Base-by-base conservation (phyloP, 768 basidiomycete species). In the Pisolithus microcarpus region DNA sequence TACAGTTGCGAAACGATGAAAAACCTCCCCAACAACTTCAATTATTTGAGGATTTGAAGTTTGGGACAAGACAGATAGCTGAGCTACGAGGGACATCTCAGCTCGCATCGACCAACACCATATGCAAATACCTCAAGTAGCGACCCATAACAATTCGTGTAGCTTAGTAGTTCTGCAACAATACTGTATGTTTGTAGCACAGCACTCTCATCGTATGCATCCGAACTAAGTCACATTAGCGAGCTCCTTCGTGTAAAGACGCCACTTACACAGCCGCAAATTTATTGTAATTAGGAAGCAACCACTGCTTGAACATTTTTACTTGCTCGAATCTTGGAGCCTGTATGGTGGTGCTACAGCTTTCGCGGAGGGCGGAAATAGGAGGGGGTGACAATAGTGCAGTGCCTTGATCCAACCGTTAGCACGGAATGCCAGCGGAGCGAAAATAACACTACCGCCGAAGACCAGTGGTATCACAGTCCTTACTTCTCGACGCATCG, bases 311-410 rank as follows among this genome's bases (percentile, higher is more conserved):
- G 49, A 89, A 75, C 8, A 78, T 78, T 57, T 83, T 74, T 36
- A 87, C 79, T 67, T 90, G 87, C 56, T 90, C 86, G 54, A 80
- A 90, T 19, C 85, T 79, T 21, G 85, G 74, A 3, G 85, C 81
- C 4, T 65, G 65, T 28, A 81, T 59, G 39, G 84, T 60, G 4
- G 67, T 70, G 8, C 58, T 64, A 61, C 83, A 86, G 24, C 65
- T 69, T 15, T 61, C 56, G 11, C 72, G 63, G 16, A 82, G 56
- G n/a, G 61, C 61, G 5, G 67, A 58, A 11, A 71, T 67, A n/a
- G 76, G 75, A 7, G 60, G 52, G 51, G 68, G 61, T 28, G 57
- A 49, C 13, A 58, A 43, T 11, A 57, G 50, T 8, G 56, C 16
- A 5, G 64, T 55, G 15, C 70, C 80, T 81, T 48, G 40, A 39